Evolutionary conservation across 2,329 filamentous ascomycete species (phyloP).

Genomic region (Aureobasidium zeae): DNA sequence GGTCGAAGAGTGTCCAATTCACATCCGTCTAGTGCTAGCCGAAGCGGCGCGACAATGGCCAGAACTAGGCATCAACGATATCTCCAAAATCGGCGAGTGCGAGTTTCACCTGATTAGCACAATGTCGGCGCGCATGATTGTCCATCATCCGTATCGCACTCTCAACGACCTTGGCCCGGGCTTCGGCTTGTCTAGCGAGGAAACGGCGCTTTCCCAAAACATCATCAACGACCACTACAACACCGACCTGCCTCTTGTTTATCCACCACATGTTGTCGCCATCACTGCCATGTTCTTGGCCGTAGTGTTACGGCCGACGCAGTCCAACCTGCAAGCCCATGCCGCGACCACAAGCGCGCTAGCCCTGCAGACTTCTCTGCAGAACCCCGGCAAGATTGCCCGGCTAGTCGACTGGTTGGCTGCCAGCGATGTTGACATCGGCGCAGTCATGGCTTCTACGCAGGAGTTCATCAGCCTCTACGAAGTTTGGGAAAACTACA

Average conservation of each 20-base stretch:
- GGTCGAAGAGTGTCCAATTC: slow-evolving; percentile 94
- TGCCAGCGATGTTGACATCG: slow-evolving; percentile 76
- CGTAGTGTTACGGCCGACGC: slow-evolving; percentile 66
- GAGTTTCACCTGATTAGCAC: slow-evolving; percentile 89
- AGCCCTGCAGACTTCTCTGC: slow-evolving; percentile 20
- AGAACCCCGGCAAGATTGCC: slow-evolving; percentile 19
- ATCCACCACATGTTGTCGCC: slow-evolving; percentile 80
- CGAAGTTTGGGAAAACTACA: slow-evolving; percentile 61
- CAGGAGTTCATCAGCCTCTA: slow-evolving; percentile 90
- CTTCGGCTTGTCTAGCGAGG: slow-evolving; percentile 60
- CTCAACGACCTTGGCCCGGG: slow-evolving; percentile 56
- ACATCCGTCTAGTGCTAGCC: slow-evolving; percentile 80
- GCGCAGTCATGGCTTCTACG: slow-evolving; percentile 76
- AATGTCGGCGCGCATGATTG: slow-evolving; percentile 78
- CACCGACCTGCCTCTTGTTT: slow-evolving; percentile 79
- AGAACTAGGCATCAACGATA: slow-evolving; percentile 66
- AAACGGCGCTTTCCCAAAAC: slow-evolving; percentile 65
- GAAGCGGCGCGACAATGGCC: slow-evolving; percentile 83
- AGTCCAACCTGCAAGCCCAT: slow-evolving; percentile 39
- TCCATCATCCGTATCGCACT: slow-evolving; percentile 84
- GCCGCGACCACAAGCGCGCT: slow-evolving; percentile 22
- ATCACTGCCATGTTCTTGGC: slow-evolving; percentile 76
- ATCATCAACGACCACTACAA: slow-evolving; percentile 90
- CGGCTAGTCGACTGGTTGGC: slow-evolving; percentile 68
- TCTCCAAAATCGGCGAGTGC: slow-evolving; percentile 80